Percentiles rank a stretch among this genome's conserved stretches.
Evolutionary conservation across 495 filamentous ascomycete genomes (phyloP).

Genomic region (Penicillium antarcticum): DNA sequence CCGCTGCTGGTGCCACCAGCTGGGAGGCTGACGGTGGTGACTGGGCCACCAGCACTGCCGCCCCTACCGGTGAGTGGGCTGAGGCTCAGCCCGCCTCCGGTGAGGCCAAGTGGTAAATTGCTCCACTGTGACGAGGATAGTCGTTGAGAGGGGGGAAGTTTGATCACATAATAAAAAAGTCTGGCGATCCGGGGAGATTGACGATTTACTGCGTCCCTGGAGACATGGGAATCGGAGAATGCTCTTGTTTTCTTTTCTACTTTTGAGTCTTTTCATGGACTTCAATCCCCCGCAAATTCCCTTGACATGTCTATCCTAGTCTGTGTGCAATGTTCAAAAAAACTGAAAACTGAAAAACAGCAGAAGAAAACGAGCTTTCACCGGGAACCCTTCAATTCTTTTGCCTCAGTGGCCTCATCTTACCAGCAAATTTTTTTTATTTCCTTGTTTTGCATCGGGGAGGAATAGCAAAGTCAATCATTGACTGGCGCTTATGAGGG

Average conservation of each 20-base stretch:
- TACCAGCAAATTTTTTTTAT: conserved; percentile 24
- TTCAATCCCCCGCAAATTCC: conserved; percentile 29
- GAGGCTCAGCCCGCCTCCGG: conserved; percentile 43
- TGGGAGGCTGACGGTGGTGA: conserved; percentile 81
- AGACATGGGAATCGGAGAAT: conserved; percentile 11
- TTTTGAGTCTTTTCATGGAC: conserved; percentile 23
- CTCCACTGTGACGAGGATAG: conserved; percentile 28
- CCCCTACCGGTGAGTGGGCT: conserved; percentile 66
- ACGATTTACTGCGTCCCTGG: conserved; percentile 8
- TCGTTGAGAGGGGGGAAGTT: conserved; percentile 30
- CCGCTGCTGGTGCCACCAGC: conserved; percentile 57
- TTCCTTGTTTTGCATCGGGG: conserved; percentile 34
- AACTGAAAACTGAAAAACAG: conserved; percentile 39
- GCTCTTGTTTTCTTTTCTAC: conserved; percentile 28
- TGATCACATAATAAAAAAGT: conserved; percentile 17
- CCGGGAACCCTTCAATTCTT: conserved; percentile 29
- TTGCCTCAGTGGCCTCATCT: conserved; percentile 26
- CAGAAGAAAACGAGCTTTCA: conserved; percentile 37
- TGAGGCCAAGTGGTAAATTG: conserved; percentile 65
- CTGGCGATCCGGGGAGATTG: conserved; percentile 29
- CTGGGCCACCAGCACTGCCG: conserved; percentile 63
- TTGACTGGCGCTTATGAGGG: conserved; percentile 88
- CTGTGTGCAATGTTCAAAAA: conserved; percentile 37
- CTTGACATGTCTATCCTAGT: conserved; percentile 50
- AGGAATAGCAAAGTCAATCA: conserved; percentile 47